Evolutionary conservation across 2,329 filamentous ascomycete genomes (phyloP).

Genomic region (Microcera coccophila): DNA sequence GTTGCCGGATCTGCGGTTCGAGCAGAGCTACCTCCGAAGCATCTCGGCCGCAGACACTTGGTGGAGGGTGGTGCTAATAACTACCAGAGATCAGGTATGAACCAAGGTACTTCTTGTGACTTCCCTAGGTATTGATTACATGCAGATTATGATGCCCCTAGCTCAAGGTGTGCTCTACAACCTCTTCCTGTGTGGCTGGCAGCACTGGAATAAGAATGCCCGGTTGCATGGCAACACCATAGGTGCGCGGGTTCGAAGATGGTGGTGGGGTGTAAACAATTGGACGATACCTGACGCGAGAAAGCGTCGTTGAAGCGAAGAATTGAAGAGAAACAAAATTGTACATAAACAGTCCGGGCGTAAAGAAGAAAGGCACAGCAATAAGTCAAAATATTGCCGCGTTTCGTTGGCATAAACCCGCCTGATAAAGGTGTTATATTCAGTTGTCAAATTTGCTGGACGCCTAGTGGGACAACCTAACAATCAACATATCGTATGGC

Average conservation of each 20-base stretch:
- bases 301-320: slow-evolving; percentile 8
- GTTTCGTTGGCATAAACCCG: too few species aligned
- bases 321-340: slow-evolving; percentile 1
- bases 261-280: slow-evolving; percentile 95
- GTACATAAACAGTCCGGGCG: too few species aligned
- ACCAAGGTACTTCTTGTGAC: neutral
- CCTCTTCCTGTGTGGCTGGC: slow-evolving; percentile 79
- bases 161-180: slow-evolving; percentile 88
- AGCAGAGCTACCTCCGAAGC: slow-evolving; percentile 95
- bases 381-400: neutral
- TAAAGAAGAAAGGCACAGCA: too few species aligned
- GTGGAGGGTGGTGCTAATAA: slow-evolving; percentile 79
- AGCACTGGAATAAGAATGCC: slow-evolving; percentile 78
- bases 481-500: too few species aligned
- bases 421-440: too few species aligned
- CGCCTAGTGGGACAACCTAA: too few species aligned
- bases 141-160: slow-evolving; percentile 76
- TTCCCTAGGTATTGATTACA: neutral
- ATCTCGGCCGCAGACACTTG: slow-evolving; percentile 75
- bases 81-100: slow-evolving; percentile 77
- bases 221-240: slow-evolving; percentile 71
- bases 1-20: slow-evolving; percentile 88
- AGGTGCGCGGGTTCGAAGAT: slow-evolving; percentile 74
- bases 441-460: too few species aligned
- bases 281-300: slow-evolving; percentile 63